phyloP scores from a whole-genome alignment of 805 yeast genomes.

The Saccharomycopsis javanensis region DNA sequence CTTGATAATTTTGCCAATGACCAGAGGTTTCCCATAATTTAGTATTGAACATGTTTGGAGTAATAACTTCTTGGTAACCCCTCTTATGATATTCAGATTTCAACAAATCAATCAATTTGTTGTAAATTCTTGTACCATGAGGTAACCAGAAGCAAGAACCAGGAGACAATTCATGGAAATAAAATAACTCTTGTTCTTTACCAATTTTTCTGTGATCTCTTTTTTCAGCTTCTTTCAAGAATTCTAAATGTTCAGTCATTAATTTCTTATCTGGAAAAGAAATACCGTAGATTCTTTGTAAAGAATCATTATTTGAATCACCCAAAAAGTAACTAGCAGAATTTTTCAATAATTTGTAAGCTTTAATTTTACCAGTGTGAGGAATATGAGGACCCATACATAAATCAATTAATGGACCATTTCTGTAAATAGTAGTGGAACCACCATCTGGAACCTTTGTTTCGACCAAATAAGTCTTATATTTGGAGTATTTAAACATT shows the following conservation, averaged over 20 bases:
- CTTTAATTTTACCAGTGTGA: slow-evolving; percentile 93
- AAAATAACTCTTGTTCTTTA: slow-evolving; percentile 89
- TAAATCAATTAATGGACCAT: slow-evolving; percentile 94
- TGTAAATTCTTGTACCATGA: slow-evolving; percentile 96
- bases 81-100: slow-evolving; percentile 81
- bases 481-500: slow-evolving; percentile 94
- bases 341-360: slow-evolving; percentile 87
- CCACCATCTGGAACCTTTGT: slow-evolving; percentile 94
- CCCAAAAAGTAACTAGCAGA: slow-evolving; percentile 95
- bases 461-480: slow-evolving; percentile 78
- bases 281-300: slow-evolving; percentile 96
- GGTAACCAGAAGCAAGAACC: slow-evolving; percentile 99
- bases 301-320: slow-evolving; percentile 83
- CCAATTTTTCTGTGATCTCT: slow-evolving; percentile 97
- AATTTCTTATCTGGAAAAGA: slow-evolving; percentile 97
- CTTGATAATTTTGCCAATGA: slow-evolving; percentile 97
- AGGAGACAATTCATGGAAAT: slow-evolving; percentile 94
- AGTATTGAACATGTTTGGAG: slow-evolving; percentile 97
- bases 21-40: slow-evolving; percentile 98
- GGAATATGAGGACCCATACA: slow-evolving; percentile 98
- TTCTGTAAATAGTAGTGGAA: slow-evolving; percentile 91
- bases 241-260: slow-evolving; percentile 90
- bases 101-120: slow-evolving; percentile 69
- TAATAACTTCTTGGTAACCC: slow-evolving; percentile 96
- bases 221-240: slow-evolving; percentile 89